Evolutionary conservation across 306 rosid genomes (phyloP), one percentile per base, ranked within the genome.

Genomic region (Vigna unguiculata): DNA sequence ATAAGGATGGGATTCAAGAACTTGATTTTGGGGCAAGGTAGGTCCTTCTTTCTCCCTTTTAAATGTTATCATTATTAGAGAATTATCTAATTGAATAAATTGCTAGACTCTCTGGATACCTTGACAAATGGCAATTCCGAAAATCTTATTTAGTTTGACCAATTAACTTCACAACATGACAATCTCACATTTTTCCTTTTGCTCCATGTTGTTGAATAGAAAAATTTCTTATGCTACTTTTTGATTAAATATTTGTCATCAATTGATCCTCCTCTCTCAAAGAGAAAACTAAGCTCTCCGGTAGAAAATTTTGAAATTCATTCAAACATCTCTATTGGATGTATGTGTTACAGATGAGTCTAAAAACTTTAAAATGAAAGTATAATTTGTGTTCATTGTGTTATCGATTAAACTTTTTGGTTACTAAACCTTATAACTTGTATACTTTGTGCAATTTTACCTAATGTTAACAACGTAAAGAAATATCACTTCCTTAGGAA

Each of bases 1-100:
- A 38, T 43, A 87, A 49, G 65, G 84, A 85, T 65, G 87, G 83
- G 47, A 28, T 80, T 77, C 90, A 81, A 73, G 98, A 92, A 82
- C 83, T 81, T 88, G 97, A 95, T 83, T 94, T 94, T 85, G 98
- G 93, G 71, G 93, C 91, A 43, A 95, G 98, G 98, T 89, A 76
- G 53, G 98, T 80, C 57, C 68, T 77, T 66, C 60, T 75, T 70
- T 66, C 45, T 7, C 49, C 34, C 41, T 43, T 70, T 79, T 69
- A 45, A 63, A 48, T 77, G 62, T 54, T 83, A 53, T 78, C 63
- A 10, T 70, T 78, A 52, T 75, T 80, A 64, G 21, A 45, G 77
- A 24, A 59, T 46, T 55, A 58, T 76, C 36, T 25, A 16, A 15
- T 71, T 28, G 69, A 71, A 63, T 54, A 71, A 65, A 59, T 66